These are phyloP conservation scores for Teratosphaeria zuluensis DNA, from an alignment of 2,329 filamentous ascomycete species.

Conservation along the genomic window DNA sequence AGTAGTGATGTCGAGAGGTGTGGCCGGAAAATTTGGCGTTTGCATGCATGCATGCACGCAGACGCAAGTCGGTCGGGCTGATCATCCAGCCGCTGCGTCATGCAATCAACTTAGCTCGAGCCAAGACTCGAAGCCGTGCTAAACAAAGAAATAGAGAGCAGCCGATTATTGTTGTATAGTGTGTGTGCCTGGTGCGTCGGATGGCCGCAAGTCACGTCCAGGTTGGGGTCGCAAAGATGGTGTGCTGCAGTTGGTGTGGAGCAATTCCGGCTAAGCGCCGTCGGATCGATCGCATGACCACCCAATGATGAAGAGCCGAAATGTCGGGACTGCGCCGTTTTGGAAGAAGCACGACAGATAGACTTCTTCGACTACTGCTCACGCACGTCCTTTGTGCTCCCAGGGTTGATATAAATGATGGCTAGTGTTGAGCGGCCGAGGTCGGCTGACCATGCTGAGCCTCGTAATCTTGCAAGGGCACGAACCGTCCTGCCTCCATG, in stretches of 20 bases:
- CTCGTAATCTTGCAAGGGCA: constrained; percentile 27
- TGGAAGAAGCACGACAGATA: background rate
- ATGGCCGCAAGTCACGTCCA: background rate
- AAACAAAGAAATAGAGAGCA: background rate
- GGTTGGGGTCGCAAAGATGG: background rate
- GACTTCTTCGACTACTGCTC: background rate
- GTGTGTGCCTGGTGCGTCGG: background rate
- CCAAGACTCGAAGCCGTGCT: background rate
- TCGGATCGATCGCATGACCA: background rate
- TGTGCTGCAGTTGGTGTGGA: background rate
- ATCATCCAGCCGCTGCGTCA: background rate
- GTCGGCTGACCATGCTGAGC: constrained; percentile 21
- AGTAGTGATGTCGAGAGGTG: background rate
- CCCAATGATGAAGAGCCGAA: constrained; percentile 4
- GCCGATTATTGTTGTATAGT: background rate
- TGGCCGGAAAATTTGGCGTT: background rate
- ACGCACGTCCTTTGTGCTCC: background rate
- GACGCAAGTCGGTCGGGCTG: background rate
- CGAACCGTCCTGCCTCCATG: constrained; percentile 19
- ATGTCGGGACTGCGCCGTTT: constrained; percentile 3
- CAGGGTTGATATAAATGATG: background rate
- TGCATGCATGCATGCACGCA: background rate
- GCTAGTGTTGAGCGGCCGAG: constrained; percentile 12
- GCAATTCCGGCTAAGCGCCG: background rate
- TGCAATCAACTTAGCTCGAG: background rate